These are phyloP conservation scores for Vanderwaltozyma yarrowii DNA, from an alignment of 805 yeast genomes.

Conservation along the genomic window DNA sequence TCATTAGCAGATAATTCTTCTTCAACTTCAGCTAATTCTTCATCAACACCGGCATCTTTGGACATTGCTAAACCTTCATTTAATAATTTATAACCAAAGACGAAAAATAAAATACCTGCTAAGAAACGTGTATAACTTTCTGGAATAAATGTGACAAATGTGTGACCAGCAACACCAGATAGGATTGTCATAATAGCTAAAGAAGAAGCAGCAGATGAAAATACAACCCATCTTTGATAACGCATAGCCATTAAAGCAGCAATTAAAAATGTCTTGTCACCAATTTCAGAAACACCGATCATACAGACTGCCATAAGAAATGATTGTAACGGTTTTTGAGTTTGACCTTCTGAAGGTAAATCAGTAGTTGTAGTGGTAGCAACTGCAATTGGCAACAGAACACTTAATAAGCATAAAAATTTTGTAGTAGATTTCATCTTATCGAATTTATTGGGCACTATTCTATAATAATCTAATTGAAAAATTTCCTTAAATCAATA, in stretches of 20 bases:
- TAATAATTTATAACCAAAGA: slow-evolving; percentile 70
- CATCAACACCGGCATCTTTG: slow-evolving; percentile 78
- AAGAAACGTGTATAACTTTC: slow-evolving; percentile 68
- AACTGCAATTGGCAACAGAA: not conserved
- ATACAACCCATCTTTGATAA: slow-evolving; percentile 73
- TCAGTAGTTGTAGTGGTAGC: not conserved
- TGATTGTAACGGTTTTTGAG: slow-evolving; percentile 29
- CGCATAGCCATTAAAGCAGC: slow-evolving; percentile 99
- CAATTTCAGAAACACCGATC: slow-evolving; percentile 93
- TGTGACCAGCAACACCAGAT: slow-evolving; percentile 86
- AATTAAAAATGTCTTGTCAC: slow-evolving; percentile 92
- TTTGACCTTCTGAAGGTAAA: not conserved
- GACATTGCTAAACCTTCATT: slow-evolving; percentile 79
- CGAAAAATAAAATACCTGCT: slow-evolving; percentile 72
- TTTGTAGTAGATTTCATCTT: not conserved
- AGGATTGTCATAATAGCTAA: slow-evolving; percentile 83
- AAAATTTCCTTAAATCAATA: too few relatives aligned
- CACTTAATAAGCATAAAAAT: not conserved
- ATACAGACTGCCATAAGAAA: slow-evolving; percentile 76
- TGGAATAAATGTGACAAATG: slow-evolving; percentile 76
- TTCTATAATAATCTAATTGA: too few relatives aligned
- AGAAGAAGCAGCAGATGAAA: slow-evolving; percentile 77
- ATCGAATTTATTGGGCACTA: too few relatives aligned
- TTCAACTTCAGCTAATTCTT: slow-evolving; percentile 94
- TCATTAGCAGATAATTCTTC: slow-evolving; percentile 71